Evolutionary conservation across 2,329 filamentous ascomycete genomes (phyloP), one percentile per base, ranked within the genome.

Genomic region (Cercospora canescens): DNA sequence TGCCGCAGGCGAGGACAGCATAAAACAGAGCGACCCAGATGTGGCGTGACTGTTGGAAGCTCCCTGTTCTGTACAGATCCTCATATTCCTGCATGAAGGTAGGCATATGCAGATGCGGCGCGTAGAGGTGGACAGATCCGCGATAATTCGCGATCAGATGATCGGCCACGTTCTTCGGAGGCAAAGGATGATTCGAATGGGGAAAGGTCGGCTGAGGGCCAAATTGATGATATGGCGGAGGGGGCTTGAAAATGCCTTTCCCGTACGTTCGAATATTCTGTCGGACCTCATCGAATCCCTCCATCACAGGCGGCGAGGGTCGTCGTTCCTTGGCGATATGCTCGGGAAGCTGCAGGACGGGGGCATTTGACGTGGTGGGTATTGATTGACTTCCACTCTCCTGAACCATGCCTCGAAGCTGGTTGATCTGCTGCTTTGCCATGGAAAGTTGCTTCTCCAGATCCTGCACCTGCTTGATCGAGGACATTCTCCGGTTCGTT

Each of bases 381-480:
- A 83, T 82, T 6, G 79, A 56, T 69, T 78, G 70, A n/a, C 80
- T 79, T 59, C 83, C 81, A 41, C 80, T 81, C 62, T 84, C 83
- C 41, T 81, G 74, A 50, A 92, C 80, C 74, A 89, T 87, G 32
- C 89, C 88, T 60, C 88, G 88, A 41, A 97, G 81, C 67, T 89
- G 89, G 63, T 83, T 85, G 74, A 97, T 94, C 77, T 97, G 91
- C 65, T 92, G 88, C 76, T 89, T 91, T 45, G 95, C 86, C 60
- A 90, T 86, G 55, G 91, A 87, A 74, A 97, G 87, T 79, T 97
- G 94, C 79, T 93, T 95, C 80, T 98, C 94, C 28, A 99, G 84
- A 77, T 99, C 95, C 80, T 98, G 95, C 12, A 98, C 92, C 83
- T 97, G 95, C 87, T 98, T 99, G 81, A 98, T 98, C 1, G 94